Percentiles rank a stretch among this genome's conserved stretches.
These are phyloP conservation scores for Apiospora sp. DNA, from an alignment of 2,329 filamentous ascomycete genomes.

Conservation along the genomic window DNA sequence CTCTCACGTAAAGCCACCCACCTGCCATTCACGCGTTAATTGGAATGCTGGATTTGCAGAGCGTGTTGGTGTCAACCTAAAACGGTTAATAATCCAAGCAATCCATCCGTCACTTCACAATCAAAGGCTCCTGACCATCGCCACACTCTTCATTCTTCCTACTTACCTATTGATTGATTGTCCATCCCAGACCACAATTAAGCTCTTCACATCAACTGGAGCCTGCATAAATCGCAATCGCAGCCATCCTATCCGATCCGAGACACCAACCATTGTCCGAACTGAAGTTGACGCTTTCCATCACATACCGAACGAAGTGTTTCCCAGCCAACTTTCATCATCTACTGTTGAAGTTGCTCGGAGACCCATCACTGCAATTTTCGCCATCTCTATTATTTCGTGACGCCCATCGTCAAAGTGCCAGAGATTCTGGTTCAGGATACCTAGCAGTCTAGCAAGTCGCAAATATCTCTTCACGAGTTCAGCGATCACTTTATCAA, in stretches of 20 bases:
- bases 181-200: background rate
- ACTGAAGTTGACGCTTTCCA: background rate
- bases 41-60: constrained; percentile 22
- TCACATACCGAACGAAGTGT: background rate
- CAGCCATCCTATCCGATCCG: background rate
- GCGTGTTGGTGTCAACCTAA: constrained; percentile 22
- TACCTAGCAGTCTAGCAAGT: background rate
- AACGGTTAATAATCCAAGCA: constrained; percentile 9
- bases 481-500: background rate
- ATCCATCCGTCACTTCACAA: background rate
- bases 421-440: background rate
- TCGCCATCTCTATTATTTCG: background rate
- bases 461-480: background rate
- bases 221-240: background rate
- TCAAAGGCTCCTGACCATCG: background rate
- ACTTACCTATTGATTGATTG: background rate
- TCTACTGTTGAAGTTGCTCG: background rate
- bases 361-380: background rate
- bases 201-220: background rate
- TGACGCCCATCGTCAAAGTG: background rate
- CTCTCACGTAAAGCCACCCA: background rate
- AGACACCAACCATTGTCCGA: background rate
- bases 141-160: constrained; percentile 1
- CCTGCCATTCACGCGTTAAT: constrained; percentile 21
- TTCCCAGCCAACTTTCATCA: background rate